phyloP scores from a whole-genome alignment of 2,329 filamentous ascomycete species.

The Cyphellophora europaea region DNA sequence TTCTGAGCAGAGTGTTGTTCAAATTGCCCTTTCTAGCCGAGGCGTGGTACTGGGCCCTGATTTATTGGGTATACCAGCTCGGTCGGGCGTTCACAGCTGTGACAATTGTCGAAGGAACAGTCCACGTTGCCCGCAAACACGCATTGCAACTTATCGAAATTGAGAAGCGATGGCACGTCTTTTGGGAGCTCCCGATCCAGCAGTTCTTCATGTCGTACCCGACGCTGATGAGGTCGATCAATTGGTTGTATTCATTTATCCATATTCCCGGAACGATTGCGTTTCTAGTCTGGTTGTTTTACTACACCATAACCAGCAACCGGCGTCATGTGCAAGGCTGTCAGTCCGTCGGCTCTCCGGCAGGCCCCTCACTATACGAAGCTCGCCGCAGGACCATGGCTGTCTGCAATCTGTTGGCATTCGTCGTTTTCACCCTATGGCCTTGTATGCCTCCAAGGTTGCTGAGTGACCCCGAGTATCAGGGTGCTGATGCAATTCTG shows the following conservation, averaged over 20 bases:
- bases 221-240: conserved; percentile 56
- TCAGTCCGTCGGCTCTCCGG: conserved; percentile 33
- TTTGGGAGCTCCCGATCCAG: conserved; percentile 57
- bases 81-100: conserved; percentile 63
- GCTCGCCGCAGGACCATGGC: conserved; percentile 48
- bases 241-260: conserved; percentile 66
- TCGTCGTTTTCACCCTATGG: conserved; percentile 50
- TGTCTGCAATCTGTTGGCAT: conserved; percentile 50
- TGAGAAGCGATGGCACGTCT: conserved; percentile 57
- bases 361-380: conserved; percentile 45
- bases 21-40: conserved; percentile 65
- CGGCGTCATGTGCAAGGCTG: conserved; percentile 26
- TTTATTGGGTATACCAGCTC: conserved; percentile 72
- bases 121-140: conserved; percentile 58
- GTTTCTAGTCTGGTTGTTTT: conserved; percentile 59
- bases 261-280: conserved; percentile 69
- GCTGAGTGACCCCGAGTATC: conserved; percentile 43
- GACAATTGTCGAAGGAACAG: conserved; percentile 57
- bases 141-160: conserved; percentile 58
- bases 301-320: conserved; percentile 57
- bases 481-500: conserved; percentile 46
- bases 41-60: conserved; percentile 67
- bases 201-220: conserved; percentile 45
- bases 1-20: conserved; percentile 54
- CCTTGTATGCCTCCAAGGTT: conserved; percentile 53